Evolutionary conservation across 805 yeast genomes (phyloP).

Genomic region (Zygotorulaspora florentina): DNA sequence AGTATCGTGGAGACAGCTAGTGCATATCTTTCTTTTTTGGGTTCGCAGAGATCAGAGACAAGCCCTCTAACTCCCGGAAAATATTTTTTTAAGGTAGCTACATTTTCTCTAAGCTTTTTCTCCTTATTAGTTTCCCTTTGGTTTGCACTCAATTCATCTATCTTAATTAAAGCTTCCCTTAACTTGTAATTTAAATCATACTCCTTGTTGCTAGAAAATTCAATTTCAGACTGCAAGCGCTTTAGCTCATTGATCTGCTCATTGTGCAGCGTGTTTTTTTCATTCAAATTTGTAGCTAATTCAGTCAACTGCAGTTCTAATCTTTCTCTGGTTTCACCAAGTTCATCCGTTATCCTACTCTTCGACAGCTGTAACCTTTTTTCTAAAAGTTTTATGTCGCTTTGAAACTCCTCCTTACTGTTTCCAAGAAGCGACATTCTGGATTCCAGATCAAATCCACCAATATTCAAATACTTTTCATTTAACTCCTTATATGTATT

Average conservation of each 20-base stretch:
- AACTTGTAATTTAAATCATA: conserved; percentile 59
- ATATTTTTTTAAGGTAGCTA: conserved; percentile 61
- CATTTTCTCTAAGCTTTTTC: conserved; percentile 65
- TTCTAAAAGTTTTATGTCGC: conserved; percentile 38
- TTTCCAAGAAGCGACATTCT: conserved; percentile 39
- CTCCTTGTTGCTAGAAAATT: conserved; percentile 45
- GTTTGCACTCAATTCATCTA: conserved; percentile 71
- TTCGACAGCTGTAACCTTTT: conserved; percentile 36
- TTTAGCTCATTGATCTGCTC: conserved; percentile 36
- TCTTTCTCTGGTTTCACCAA: conserved; percentile 35
- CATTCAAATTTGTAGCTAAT: conserved; percentile 36
- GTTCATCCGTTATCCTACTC: conserved; percentile 33
- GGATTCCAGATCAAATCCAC: conserved; percentile 55
- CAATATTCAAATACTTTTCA: conserved; percentile 51
- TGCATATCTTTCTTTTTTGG: conserved; percentile 68
- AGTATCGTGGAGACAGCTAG: conserved; percentile 69
- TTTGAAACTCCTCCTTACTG: conserved; percentile 43
- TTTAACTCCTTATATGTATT: conserved; percentile 56
- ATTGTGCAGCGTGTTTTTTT: conserved; percentile 34
- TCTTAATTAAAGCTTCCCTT: conserved; percentile 51
- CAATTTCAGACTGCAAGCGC: conserved; percentile 37
- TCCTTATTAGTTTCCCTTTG: conserved; percentile 75
- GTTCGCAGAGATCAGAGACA: conserved; percentile 73
- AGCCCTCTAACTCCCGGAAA: conserved; percentile 84
- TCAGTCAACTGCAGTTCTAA: conserved; percentile 31